A percentile compares a stretch with the other conserved stretches of the same genome.
Conservation (phyloP, 208 protist species). For the Leptomonas pyrrhocoris region DNA sequence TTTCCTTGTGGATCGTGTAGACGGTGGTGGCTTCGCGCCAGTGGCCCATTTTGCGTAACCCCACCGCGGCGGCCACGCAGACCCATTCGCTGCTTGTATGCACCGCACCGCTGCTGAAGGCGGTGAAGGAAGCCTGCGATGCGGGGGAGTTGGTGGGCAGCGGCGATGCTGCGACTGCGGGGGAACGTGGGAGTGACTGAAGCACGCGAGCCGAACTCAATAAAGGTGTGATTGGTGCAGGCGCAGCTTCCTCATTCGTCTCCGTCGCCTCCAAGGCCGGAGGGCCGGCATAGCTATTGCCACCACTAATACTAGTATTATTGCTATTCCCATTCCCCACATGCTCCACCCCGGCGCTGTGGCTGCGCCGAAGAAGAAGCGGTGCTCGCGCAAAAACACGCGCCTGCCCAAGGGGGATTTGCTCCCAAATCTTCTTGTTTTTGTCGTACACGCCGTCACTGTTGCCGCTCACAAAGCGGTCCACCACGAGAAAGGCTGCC, state of each 20-base stretch:
- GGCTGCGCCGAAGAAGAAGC: background rate
- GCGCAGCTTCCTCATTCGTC: background rate
- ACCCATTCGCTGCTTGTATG: constrained; percentile 19
- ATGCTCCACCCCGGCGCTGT: too few species aligned
- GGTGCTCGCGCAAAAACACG: constrained; percentile 51
- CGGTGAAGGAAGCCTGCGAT: background rate
- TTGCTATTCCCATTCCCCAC: too few species aligned
- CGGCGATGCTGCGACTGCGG: background rate
- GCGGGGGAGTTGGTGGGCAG: background rate
- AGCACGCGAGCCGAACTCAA: background rate
- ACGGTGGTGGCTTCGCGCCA: constrained; percentile 51
- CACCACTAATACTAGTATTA: background rate
- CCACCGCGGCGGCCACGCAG: constrained; percentile 42
- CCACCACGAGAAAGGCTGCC: constrained; percentile 56
- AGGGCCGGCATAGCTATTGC: background rate
- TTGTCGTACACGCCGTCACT: constrained; percentile 72
- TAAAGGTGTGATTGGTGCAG: background rate
- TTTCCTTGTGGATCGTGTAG: constrained; percentile 40
- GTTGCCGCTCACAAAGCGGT: constrained; percentile 58
- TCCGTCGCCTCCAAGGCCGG: background rate
- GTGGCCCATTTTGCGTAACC: constrained; percentile 77
- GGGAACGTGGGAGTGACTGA: background rate
- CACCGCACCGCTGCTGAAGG: background rate
- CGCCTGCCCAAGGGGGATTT: constrained; percentile 72
- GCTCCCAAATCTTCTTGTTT: constrained; percentile 81